Percentiles rank a stretch among this genome's conserved stretches.
These are phyloP conservation scores for Mrakia gelida DNA, from an alignment of 768 basidiomycete species.

Conservation along the genomic window DNA sequence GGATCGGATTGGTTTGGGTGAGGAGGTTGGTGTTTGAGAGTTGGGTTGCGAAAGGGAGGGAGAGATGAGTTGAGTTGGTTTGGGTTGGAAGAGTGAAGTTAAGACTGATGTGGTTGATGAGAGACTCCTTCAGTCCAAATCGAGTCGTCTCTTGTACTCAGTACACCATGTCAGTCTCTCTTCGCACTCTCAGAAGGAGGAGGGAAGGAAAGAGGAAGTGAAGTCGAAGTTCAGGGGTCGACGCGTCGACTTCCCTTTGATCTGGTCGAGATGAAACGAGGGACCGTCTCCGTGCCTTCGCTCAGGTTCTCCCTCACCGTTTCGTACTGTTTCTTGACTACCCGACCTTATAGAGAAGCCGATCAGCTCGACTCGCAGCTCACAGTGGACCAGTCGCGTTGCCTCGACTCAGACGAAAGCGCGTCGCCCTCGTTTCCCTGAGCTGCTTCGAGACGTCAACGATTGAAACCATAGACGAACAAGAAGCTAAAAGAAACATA, in stretches of 20 bases:
- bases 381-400: too few relatives aligned
- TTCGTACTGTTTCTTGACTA: too few relatives aligned
- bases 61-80: not conserved
- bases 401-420: not conserved
- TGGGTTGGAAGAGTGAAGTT: not conserved
- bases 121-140: not conserved
- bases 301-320: not conserved
- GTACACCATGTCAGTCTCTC: not conserved
- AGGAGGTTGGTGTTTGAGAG: not conserved
- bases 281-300: not conserved
- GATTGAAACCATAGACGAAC: not conserved
- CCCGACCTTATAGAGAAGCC: too few relatives aligned
- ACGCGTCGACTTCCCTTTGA: conserved; percentile 12
- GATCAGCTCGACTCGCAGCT: too few relatives aligned
- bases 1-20: not conserved
- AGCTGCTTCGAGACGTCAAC: too few relatives aligned
- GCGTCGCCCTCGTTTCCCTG: not conserved
- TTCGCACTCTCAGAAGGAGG: not conserved
- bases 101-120: conserved; percentile 7
- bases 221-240: conserved; percentile 10
- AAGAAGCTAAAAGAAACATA: not conserved
- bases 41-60: not conserved
- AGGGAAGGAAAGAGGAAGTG: not conserved
- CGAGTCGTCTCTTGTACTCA: not conserved
- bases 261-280: not conserved